Conservation (phyloP, 306 rosid genomes). For the Mucuna pruriens region DNA sequence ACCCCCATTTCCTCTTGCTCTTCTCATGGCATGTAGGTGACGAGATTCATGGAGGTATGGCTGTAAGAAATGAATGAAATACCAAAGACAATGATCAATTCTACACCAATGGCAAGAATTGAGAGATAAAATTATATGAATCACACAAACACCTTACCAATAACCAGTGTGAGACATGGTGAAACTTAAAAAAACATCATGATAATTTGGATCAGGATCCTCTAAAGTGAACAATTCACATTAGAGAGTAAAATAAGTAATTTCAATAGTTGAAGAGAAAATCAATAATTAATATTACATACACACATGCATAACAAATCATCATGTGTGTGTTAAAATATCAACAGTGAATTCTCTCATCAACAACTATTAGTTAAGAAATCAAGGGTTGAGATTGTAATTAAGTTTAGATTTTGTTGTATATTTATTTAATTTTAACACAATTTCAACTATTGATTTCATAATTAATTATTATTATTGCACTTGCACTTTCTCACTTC, state of each 20-base stretch:
- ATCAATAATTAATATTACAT: neutral
- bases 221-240: neutral
- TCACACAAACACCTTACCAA: neutral
- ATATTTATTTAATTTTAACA: no score
- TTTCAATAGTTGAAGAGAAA: neutral
- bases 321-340: neutral
- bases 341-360: neutral
- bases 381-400: no score
- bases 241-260: neutral
- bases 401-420: no score
- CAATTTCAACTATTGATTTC: no score
- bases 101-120: constrained; percentile 3
- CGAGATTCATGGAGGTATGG: constrained; percentile 94
- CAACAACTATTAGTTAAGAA: no score
- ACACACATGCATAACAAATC: neutral
- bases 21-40: constrained; percentile 85
- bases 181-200: neutral
- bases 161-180: neutral
- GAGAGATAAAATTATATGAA: neutral
- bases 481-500: no score
- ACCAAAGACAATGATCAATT: constrained; percentile 18
- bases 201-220: neutral
- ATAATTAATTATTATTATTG: no score
- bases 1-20: constrained; percentile 91
- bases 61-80: constrained; percentile 49